These are phyloP conservation scores for Zygosaccharomyces pseudorouxii DNA, from an alignment of 805 yeast species.

Conservation along the genomic window DNA sequence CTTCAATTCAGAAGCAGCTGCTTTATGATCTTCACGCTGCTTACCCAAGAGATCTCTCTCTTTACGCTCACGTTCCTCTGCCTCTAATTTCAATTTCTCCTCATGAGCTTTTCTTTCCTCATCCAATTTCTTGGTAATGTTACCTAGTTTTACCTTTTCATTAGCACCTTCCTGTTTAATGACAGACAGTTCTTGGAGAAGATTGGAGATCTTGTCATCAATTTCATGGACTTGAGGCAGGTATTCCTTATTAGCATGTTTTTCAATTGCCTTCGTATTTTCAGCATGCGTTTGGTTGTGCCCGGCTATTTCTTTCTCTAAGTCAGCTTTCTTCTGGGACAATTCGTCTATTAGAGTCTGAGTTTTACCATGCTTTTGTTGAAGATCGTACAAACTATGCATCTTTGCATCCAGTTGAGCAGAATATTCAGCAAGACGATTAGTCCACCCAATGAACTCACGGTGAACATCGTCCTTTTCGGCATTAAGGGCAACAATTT, in stretches of 20 bases:
- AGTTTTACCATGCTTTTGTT: constrained; percentile 17
- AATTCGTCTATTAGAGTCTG: constrained; percentile 22
- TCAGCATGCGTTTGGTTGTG: constrained; percentile 17
- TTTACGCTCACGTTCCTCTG: constrained; percentile 24
- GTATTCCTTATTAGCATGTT: constrained; percentile 24
- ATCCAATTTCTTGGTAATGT: constrained; percentile 28
- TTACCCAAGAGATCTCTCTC: constrained; percentile 24
- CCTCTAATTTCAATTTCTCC: constrained; percentile 23
- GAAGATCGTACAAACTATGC: constrained; percentile 23
- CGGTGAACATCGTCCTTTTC: constrained; percentile 19
- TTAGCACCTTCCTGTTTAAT: constrained; percentile 31
- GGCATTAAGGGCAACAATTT: constrained; percentile 24
- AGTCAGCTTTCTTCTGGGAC: constrained; percentile 12
- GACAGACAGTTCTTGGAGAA: constrained; percentile 21
- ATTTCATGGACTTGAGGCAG: constrained; percentile 25
- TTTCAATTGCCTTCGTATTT: constrained; percentile 17
- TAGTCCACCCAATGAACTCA: constrained; percentile 22
- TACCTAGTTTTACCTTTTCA: constrained; percentile 25
- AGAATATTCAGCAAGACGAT: constrained; percentile 22
- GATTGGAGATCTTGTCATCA: constrained; percentile 21
- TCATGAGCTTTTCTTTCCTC: constrained; percentile 27
- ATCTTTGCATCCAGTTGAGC: constrained; percentile 29
- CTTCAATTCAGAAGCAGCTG: constrained; percentile 16
- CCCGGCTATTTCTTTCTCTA: constrained; percentile 20
- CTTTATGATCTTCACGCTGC: constrained; percentile 26